Evolutionary conservation across 106 monocot species (phyloP).

Genomic region (Dendrobium catenatum): DNA sequence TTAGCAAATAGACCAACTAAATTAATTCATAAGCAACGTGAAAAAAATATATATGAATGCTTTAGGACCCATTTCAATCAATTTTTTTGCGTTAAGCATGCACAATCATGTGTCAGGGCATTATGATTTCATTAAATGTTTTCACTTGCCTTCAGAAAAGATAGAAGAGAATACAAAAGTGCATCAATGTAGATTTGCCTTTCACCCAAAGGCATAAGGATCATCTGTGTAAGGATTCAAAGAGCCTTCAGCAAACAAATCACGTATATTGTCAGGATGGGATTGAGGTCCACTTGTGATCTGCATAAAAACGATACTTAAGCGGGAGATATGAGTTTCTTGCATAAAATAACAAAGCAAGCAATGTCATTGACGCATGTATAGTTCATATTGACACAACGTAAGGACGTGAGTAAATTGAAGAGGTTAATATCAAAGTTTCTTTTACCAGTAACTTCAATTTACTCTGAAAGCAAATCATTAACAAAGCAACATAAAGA

Average conservation of each 20-base stretch:
- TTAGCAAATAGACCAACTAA: too few relatives aligned
- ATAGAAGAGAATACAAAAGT: background rate
- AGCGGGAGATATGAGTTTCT: background rate
- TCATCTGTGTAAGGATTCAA: slow-evolving; percentile 94
- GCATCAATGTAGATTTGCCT: slow-evolving; percentile 22
- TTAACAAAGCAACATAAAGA: background rate
- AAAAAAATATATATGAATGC: too few relatives aligned
- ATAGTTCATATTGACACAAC: background rate
- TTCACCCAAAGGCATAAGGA: slow-evolving; percentile 95
- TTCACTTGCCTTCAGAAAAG: background rate
- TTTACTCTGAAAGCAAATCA: background rate
- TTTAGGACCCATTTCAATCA: too few relatives aligned
- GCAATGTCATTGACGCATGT: background rate
- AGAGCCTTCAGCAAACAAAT: slow-evolving; percentile 91
- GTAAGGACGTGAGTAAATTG: background rate
- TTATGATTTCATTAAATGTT: background rate
- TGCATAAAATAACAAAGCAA: background rate
- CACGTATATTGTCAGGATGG: slow-evolving; percentile 59
- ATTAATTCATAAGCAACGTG: too few relatives aligned
- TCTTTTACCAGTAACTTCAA: background rate
- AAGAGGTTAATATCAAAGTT: background rate
- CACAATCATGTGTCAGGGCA: too few relatives aligned
- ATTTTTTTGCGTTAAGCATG: too few relatives aligned
- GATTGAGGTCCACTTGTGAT: slow-evolving; percentile 17
- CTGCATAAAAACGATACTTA: slow-evolving; percentile 30